phyloP scores from a whole-genome alignment of 108 stramenopile genomes.

The Schizochytrium sp. region DNA sequence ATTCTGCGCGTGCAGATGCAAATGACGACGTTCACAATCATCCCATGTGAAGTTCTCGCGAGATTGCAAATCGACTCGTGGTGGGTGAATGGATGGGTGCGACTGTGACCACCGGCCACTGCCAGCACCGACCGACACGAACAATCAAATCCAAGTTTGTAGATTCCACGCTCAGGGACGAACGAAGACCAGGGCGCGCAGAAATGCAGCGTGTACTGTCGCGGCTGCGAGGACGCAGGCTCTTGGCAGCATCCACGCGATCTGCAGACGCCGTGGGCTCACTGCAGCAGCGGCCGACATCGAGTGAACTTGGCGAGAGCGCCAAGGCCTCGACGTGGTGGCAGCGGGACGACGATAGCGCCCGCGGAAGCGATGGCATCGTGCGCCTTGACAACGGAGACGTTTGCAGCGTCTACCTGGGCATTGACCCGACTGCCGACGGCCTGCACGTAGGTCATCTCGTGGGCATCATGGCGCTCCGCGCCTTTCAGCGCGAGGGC shows the following conservation, averaged over 20 bases:
- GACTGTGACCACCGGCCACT: too few relatives aligned
- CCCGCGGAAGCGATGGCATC: not conserved
- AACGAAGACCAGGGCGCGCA: too few relatives aligned
- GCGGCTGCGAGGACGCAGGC: not conserved
- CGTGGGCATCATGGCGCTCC: slow-evolving; percentile 90
- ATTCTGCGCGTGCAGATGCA: too few relatives aligned
- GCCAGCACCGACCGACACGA: too few relatives aligned
- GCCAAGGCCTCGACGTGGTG: not conserved
- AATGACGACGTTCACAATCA: too few relatives aligned
- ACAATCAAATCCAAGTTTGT: too few relatives aligned
- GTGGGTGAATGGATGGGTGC: too few relatives aligned
- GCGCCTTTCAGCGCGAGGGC: slow-evolving; percentile 75
- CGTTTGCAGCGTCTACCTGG: slow-evolving; percentile 58
- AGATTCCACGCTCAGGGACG: too few relatives aligned
- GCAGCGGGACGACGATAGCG: not conserved
- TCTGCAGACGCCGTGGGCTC: not conserved
- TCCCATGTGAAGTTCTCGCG: too few relatives aligned
- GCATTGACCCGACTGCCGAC: slow-evolving; percentile 96
- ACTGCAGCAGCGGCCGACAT: too few relatives aligned
- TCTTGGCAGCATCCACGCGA: not conserved
- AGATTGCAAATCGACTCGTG: too few relatives aligned
- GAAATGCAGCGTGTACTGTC: not conserved
- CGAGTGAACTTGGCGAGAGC: too few relatives aligned
- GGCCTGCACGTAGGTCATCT: slow-evolving; percentile 92
- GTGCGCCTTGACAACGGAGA: not conserved